Conservation (phyloP, 1,284 basidiomycete species). For the Porodaedalea pini region DNA sequence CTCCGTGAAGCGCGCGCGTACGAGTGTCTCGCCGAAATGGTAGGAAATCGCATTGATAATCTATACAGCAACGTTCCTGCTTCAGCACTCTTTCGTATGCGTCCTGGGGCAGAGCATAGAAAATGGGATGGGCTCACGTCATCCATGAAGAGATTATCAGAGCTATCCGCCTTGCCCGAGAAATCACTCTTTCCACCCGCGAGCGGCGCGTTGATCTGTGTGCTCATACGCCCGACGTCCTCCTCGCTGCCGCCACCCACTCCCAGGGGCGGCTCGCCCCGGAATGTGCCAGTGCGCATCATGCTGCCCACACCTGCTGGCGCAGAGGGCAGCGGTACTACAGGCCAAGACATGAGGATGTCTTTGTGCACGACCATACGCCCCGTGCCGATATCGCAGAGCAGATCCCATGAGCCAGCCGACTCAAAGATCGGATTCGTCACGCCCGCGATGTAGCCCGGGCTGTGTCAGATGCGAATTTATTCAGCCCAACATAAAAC, state of each 20-base stretch:
- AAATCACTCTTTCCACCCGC: constrained; percentile 44
- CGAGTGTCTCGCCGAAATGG: constrained; percentile 75
- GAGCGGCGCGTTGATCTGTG: constrained; percentile 31
- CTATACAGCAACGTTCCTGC: constrained; percentile 32
- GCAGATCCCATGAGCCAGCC: constrained; percentile 84
- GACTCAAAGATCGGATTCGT: constrained; percentile 95
- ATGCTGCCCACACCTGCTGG: constrained; percentile 32
- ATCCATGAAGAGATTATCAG: constrained; percentile 87
- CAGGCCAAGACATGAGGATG: constrained; percentile 60
- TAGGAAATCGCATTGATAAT: constrained; percentile 66
- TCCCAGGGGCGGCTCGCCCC: constrained; percentile 48
- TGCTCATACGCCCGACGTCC: constrained; percentile 46
- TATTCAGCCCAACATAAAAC: not conserved
- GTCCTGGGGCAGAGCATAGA: not conserved
- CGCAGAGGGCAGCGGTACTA: constrained; percentile 34
- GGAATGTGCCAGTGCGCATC: constrained; percentile 54
- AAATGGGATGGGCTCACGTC: constrained; percentile 57
- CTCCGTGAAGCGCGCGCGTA: constrained; percentile 77
- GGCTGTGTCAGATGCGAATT: constrained; percentile 39
- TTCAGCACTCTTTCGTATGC: constrained; percentile 2
- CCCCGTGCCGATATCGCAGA: constrained; percentile 86
- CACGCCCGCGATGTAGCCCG: constrained; percentile 92
- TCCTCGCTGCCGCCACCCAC: constrained; percentile 50
- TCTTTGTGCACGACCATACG: constrained; percentile 85
- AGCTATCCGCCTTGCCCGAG: constrained; percentile 55